Conservation (phyloP, 2,329 filamentous ascomycete species). For the Aureobasidium vineae region DNA sequence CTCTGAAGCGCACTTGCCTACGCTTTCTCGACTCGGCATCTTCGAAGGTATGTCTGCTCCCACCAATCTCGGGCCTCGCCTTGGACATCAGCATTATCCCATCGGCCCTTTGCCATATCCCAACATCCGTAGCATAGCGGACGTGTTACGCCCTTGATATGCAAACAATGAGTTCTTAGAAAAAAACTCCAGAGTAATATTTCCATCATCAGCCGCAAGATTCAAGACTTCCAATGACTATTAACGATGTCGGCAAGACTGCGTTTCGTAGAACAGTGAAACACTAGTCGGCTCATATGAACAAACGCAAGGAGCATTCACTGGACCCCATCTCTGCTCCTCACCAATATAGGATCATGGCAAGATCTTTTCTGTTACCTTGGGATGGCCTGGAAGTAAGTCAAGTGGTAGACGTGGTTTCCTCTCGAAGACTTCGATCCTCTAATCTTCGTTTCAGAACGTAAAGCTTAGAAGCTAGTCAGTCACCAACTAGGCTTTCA, state of each 20-base stretch:
- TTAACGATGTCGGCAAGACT: background rate
- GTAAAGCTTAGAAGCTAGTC: too few relatives aligned
- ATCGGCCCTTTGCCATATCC: background rate
- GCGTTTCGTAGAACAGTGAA: background rate
- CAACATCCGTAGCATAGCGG: background rate
- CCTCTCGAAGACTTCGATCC: too few relatives aligned
- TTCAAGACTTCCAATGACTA: background rate
- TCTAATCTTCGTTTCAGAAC: too few relatives aligned
- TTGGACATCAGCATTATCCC: background rate
- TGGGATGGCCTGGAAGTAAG: background rate
- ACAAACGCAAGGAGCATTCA: background rate
- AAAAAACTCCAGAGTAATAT: background rate
- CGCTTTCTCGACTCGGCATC: background rate
- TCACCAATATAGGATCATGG: background rate
- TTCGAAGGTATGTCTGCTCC: background rate
- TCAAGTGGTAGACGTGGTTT: too few relatives aligned
- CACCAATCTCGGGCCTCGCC: too few relatives aligned
- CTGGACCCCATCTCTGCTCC: background rate
- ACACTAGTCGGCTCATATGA: background rate
- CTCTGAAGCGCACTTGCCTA: background rate
- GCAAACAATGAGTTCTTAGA: background rate
- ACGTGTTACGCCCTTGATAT: background rate
- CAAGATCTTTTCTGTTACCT: background rate
- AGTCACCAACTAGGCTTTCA: too few relatives aligned
- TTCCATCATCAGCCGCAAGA: background rate